Conservation (phyloP, 805 yeast species). For the Torulaspora quercuum region DNA sequence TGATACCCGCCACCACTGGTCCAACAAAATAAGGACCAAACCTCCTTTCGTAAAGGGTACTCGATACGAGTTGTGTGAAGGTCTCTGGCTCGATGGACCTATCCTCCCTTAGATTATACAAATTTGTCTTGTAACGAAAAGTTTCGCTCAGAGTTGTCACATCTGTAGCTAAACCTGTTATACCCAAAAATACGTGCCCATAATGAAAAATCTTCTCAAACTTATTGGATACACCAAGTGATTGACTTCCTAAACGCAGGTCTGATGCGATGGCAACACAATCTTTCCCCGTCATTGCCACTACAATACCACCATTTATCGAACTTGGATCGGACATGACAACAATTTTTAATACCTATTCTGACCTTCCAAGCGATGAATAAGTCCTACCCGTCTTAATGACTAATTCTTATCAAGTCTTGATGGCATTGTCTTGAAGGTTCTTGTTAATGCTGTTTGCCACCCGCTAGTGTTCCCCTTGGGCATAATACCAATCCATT, state of each 20-base stretch:
- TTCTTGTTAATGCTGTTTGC: too few relatives aligned
- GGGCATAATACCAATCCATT: too few relatives aligned
- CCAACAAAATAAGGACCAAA: conserved; percentile 97
- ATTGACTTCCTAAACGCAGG: conserved; percentile 88
- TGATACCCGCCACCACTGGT: conserved; percentile 93
- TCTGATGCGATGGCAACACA: conserved; percentile 98
- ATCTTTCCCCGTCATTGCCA: conserved; percentile 98
- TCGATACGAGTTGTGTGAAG: conserved; percentile 86
- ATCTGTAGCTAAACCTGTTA: conserved; percentile 94
- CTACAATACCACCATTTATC: conserved; percentile 89
- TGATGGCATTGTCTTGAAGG: too few relatives aligned
- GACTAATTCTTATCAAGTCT: too few relatives aligned
- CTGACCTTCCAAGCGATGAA: too few relatives aligned
- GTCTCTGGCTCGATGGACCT: conserved; percentile 89
- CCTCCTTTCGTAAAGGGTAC: conserved; percentile 85
- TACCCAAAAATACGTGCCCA: conserved; percentile 83
- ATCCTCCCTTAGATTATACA: conserved; percentile 89
- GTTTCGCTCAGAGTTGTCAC: conserved; percentile 79
- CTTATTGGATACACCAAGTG: conserved; percentile 85
- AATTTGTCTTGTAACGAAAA: conserved; percentile 78
- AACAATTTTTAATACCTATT: neutral
- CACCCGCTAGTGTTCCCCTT: too few relatives aligned
- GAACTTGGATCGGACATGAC: conserved; percentile 75
- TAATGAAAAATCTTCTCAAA: conserved; percentile 88
- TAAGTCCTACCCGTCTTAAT: too few relatives aligned